phyloP scores from a whole-genome alignment of 2,329 filamentous ascomycete genomes.

The Exserohilum rostratum region DNA sequence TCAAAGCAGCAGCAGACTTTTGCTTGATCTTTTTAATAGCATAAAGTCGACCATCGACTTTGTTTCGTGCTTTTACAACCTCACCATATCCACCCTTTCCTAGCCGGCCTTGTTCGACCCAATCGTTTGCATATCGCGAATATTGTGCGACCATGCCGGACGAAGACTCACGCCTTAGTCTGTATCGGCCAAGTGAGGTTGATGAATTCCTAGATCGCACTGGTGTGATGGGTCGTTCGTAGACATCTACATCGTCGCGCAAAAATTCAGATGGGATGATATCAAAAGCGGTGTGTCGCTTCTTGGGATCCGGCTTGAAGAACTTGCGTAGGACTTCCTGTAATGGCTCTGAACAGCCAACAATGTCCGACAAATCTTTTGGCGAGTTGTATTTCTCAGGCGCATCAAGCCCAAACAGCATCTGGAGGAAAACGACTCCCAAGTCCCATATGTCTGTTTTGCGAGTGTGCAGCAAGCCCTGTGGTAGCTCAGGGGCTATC shows the following conservation, averaged over 20 bases:
- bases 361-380: conserved; percentile 70
- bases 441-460: conserved; percentile 97
- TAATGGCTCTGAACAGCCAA: conserved; percentile 75
- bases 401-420: conserved; percentile 85
- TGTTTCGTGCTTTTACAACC: conserved; percentile 93
- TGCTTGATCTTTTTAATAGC: conserved; percentile 96
- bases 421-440: conserved; percentile 88
- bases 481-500: conserved; percentile 77
- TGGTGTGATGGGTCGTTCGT: conserved; percentile 42
- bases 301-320: conserved; percentile 84
- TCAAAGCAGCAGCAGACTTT: conserved; percentile 73
- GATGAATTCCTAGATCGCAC: conserved; percentile 47
- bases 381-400: conserved; percentile 81
- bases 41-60: conserved; percentile 90
- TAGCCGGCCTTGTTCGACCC: conserved; percentile 84
- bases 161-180: conserved; percentile 46
- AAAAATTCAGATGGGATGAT: conserved; percentile 65
- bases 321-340: conserved; percentile 82
- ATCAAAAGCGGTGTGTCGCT: conserved; percentile 81
- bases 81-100: conserved; percentile 96
- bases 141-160: conserved; percentile 48
- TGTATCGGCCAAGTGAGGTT: conserved; percentile 41
- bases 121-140: conserved; percentile 86
- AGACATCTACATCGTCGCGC: conserved; percentile 55
- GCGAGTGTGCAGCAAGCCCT: conserved; percentile 63